These are phyloP conservation scores for Yamadazyma dendronema DNA, from an alignment of 1,139 yeast species.

Conservation along the genomic window DNA sequence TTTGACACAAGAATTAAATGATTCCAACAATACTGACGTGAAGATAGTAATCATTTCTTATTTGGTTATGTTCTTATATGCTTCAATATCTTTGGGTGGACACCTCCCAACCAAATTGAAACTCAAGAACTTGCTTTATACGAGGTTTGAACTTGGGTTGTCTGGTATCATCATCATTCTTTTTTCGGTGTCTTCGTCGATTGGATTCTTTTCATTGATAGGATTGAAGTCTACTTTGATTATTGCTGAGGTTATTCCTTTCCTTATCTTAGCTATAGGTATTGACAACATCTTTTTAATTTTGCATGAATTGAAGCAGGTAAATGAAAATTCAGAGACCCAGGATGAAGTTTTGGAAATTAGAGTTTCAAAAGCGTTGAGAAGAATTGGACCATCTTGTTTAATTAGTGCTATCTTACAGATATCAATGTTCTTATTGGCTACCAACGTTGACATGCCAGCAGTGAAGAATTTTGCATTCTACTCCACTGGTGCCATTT, in stretches of 20 bases:
- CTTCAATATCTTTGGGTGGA: slow-evolving; percentile 79
- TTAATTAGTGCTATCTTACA: slow-evolving; percentile 75
- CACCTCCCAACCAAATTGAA: slow-evolving; percentile 31
- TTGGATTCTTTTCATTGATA: slow-evolving; percentile 72
- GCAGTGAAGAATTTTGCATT: slow-evolving; percentile 92
- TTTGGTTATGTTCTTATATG: slow-evolving; percentile 84
- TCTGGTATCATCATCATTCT: slow-evolving; percentile 80
- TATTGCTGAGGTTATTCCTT: slow-evolving; percentile 97
- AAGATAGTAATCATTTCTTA: slow-evolving; percentile 72
- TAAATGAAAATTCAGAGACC: slow-evolving; percentile 35
- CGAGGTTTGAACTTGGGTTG: slow-evolving; percentile 75
- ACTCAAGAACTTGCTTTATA: slow-evolving; percentile 42
- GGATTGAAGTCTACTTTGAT: slow-evolving; percentile 86
- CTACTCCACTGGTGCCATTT: slow-evolving; percentile 84
- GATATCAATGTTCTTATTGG: slow-evolving; percentile 71
- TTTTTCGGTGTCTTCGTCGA: slow-evolving; percentile 74
- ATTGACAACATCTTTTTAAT: slow-evolving; percentile 89
- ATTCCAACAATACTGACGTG: slow-evolving; percentile 78
- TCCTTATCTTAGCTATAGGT: slow-evolving; percentile 87
- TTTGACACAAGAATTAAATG: slow-evolving; percentile 76
- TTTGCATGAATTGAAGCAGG: slow-evolving; percentile 69
- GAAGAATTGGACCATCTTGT: slow-evolving; percentile 84
- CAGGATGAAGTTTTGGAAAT: slow-evolving; percentile 31
- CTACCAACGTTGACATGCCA: slow-evolving; percentile 86
- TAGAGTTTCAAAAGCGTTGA: slow-evolving; percentile 62